phyloP scores from a whole-genome alignment of 495 filamentous ascomycete species.

The Penicillium bovifimosum region DNA sequence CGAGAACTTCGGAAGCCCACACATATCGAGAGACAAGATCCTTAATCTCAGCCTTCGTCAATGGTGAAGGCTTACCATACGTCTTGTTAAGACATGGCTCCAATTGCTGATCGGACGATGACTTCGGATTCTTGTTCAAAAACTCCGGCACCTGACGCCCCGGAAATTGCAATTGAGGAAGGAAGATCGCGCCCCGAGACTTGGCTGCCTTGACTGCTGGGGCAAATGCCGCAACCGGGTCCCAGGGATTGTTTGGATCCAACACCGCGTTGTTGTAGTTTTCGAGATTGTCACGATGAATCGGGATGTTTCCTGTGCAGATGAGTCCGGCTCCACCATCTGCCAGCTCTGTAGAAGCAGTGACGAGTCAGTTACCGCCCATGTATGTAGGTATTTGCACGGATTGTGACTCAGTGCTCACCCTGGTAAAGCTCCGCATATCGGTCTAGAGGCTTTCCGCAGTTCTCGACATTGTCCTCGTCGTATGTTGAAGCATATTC shows the following conservation, averaged over 20 bases:
- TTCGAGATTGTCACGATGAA: slow-evolving; percentile 17
- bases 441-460: slow-evolving; percentile 11
- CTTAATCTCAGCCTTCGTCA: slow-evolving; percentile 10
- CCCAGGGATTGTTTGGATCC: slow-evolving; percentile 17
- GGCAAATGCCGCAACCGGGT: slow-evolving; percentile 13
- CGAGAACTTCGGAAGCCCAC: slow-evolving; percentile 13
- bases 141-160: slow-evolving; percentile 15
- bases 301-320: slow-evolving; percentile 15
- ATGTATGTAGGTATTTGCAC: no score
- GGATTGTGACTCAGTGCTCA: neutral
- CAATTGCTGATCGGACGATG: slow-evolving; percentile 9
- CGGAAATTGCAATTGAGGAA: slow-evolving; percentile 14
- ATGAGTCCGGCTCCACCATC: slow-evolving; percentile 14
- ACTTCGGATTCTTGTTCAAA: slow-evolving; percentile 13
- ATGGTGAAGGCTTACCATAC: slow-evolving; percentile 12
- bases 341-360: slow-evolving; percentile 7
- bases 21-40: slow-evolving; percentile 12
- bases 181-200: slow-evolving; percentile 13
- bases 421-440: slow-evolving; percentile 17
- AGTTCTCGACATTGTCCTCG: slow-evolving; percentile 14
- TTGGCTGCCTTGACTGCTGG: slow-evolving; percentile 14
- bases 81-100: slow-evolving; percentile 14
- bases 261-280: slow-evolving; percentile 19
- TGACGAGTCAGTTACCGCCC: no score
- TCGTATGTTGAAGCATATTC: slow-evolving; percentile 16